Conservation (phyloP, 202 grass and related monocot genomes). For the Carex sylvatica region DNA sequence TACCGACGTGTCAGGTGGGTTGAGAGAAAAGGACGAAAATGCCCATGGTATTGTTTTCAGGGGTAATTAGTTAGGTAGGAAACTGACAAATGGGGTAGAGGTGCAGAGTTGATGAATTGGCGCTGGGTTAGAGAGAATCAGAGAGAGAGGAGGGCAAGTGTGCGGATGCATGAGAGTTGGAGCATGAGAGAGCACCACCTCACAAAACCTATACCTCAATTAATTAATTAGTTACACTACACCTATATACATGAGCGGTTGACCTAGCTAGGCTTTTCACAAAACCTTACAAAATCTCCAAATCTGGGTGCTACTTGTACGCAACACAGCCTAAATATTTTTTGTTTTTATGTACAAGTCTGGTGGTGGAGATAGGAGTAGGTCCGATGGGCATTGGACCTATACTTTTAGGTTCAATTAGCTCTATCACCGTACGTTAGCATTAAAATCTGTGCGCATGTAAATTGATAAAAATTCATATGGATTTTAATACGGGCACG, state of each 20-base stretch:
- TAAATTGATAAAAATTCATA: too few relatives aligned
- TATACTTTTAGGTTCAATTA: too few relatives aligned
- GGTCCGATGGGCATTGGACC: too few relatives aligned
- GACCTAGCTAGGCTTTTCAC: neutral
- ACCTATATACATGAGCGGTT: neutral
- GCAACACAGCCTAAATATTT: neutral
- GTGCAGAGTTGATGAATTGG: neutral
- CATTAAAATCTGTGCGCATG: too few relatives aligned
- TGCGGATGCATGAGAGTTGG: constrained; percentile 20
- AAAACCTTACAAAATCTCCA: neutral
- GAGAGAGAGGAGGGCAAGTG: constrained; percentile 19
- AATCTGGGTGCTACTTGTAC: neutral
- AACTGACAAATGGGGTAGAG: neutral
- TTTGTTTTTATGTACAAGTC: neutral
- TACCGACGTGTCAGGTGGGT: constrained; percentile 15
- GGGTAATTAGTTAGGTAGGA: neutral
- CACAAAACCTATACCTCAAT: neutral
- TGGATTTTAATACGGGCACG: too few relatives aligned
- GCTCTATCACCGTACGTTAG: too few relatives aligned
- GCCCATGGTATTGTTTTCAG: neutral
- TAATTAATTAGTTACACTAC: neutral
- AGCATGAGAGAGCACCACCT: neutral
- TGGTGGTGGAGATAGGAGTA: too few relatives aligned
- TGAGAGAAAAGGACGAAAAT: constrained; percentile 10
- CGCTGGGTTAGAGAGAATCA: neutral